Evolutionary conservation across 306 rosid genomes (phyloP).

Genomic region (Fragaria vesca): DNA sequence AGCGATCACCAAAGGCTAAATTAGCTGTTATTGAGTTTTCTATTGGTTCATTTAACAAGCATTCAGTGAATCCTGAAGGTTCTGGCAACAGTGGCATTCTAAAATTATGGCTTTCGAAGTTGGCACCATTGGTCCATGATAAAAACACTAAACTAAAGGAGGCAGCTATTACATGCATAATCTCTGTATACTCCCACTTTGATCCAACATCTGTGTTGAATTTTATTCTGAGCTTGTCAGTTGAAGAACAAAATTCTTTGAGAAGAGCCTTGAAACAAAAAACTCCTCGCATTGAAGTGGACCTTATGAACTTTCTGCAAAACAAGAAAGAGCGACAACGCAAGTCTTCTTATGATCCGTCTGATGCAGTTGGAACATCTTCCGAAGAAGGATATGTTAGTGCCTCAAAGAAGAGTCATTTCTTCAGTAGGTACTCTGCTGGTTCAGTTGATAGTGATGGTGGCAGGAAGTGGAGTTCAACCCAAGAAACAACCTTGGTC

Average conservation of each 20-base stretch:
- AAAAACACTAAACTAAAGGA: slow-evolving; percentile 92
- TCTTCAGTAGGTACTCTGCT: slow-evolving; percentile 75
- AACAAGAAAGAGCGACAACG: slow-evolving; percentile 94
- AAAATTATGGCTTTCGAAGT: slow-evolving; percentile 92
- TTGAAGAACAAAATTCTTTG: slow-evolving; percentile 93
- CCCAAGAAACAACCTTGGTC: slow-evolving; percentile 61
- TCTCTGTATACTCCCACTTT: slow-evolving; percentile 94
- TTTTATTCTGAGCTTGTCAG: slow-evolving; percentile 86
- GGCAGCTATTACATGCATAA: slow-evolving; percentile 89
- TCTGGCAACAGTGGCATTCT: slow-evolving; percentile 81
- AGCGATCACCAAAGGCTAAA: slow-evolving; percentile 97
- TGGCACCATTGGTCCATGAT: slow-evolving; percentile 81
- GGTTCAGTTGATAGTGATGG: slow-evolving; percentile 83
- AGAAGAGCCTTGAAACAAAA: slow-evolving; percentile 94
- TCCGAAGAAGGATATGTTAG: slow-evolving; percentile 88
- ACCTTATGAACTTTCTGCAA: slow-evolving; percentile 88
- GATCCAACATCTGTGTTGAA: slow-evolving; percentile 86
- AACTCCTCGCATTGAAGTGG: slow-evolving; percentile 99
- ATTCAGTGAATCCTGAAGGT: slow-evolving; percentile 78
- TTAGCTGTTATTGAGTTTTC: slow-evolving; percentile 96
- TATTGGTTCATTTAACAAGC: slow-evolving; percentile 80
- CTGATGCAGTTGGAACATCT: slow-evolving; percentile 89
- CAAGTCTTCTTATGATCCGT: slow-evolving; percentile 81
- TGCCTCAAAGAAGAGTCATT: slow-evolving; percentile 64
- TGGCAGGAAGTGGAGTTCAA: slow-evolving; percentile 87